phyloP scores from a whole-genome alignment of 768 basidiomycete genomes.

The Suillus hirtellus region DNA sequence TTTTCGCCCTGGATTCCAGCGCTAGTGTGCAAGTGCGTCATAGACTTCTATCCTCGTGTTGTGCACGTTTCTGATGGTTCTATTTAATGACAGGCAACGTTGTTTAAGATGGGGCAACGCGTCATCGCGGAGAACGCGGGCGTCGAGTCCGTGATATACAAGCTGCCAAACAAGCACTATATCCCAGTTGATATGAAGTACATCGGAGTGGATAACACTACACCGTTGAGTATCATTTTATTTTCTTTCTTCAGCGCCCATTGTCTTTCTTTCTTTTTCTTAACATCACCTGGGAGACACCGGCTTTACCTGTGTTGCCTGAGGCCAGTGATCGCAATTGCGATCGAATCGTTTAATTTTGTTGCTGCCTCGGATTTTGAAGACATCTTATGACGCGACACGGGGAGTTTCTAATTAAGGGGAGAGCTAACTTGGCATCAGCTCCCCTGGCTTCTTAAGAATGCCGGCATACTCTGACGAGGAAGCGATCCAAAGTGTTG shows the following conservation, averaged over 20 bases:
- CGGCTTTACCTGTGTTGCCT: conserved; percentile 2
- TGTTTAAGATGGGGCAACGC: conserved; percentile 84
- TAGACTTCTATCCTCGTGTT: conserved; percentile 6
- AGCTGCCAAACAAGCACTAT: conserved; percentile 93
- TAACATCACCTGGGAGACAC: conserved; percentile 5
- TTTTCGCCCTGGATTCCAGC: conserved; percentile 86
- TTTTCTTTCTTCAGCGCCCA: background rate
- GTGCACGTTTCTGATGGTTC: conserved; percentile 6
- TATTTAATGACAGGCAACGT: conserved; percentile 66
- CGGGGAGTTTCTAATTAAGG: conserved; percentile 1
- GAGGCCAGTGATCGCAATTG: conserved; percentile 4
- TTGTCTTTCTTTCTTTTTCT: background rate
- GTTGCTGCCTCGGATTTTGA: conserved; percentile 5
- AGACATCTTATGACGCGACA: background rate
- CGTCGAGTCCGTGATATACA: conserved; percentile 65
- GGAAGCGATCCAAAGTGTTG: background rate
- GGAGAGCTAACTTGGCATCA: background rate
- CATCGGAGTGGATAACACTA: conserved; percentile 66
- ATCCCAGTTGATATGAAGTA: conserved; percentile 84
- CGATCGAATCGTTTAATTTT: conserved; percentile 11
- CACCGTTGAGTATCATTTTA: conserved; percentile 49
- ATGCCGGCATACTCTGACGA: conserved; percentile 4
- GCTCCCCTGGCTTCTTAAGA: background rate
- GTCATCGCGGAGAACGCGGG: conserved; percentile 65
- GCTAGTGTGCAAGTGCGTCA: conserved; percentile 83